Evolutionary conservation across 2,329 filamentous ascomycete genomes (phyloP).

Genomic region (Stachybotrys chartarum): DNA sequence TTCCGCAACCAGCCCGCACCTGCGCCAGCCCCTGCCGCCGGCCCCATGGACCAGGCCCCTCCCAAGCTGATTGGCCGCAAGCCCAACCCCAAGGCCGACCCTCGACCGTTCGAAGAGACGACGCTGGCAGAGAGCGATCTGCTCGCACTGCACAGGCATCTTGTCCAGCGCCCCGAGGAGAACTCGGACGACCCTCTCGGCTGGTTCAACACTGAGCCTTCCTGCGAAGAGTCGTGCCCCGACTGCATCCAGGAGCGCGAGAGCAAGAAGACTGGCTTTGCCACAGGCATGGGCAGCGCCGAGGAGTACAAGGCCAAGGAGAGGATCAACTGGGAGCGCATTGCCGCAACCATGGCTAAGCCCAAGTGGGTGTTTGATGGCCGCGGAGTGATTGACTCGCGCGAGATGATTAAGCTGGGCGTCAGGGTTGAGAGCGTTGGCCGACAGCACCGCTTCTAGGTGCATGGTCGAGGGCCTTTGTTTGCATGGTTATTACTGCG

Average conservation of each 20-base stretch:
- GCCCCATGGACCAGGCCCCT: conserved; percentile 13
- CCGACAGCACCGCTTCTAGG: conserved; percentile 34
- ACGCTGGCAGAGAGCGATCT: conserved; percentile 36
- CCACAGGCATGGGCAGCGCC: conserved; percentile 34
- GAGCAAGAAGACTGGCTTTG: conserved; percentile 28
- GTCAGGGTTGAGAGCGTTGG: conserved; percentile 47
- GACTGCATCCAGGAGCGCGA: conserved; percentile 39
- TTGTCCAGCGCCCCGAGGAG: conserved; percentile 25
- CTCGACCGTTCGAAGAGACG: conserved; percentile 33
- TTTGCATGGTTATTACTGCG: neutral
- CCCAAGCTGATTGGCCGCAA: conserved; percentile 26
- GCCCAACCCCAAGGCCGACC: conserved; percentile 35
- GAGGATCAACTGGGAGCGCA: conserved; percentile 43
- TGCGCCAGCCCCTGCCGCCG: conserved; percentile 16
- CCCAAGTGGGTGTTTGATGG: conserved; percentile 52
- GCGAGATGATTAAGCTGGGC: conserved; percentile 40
- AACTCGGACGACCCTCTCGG: conserved; percentile 35
- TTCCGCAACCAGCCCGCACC: conserved; percentile 37
- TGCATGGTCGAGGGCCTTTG: neutral
- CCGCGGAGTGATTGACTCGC: conserved; percentile 43
- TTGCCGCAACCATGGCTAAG: conserved; percentile 41
- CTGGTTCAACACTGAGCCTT: conserved; percentile 36
- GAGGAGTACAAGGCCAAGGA: conserved; percentile 39
- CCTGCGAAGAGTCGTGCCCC: conserved; percentile 37
- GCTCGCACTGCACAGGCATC: conserved; percentile 38